Percentiles rank a stretch among this genome's conserved stretches.
phyloP scores from a whole-genome alignment of 1,284 basidiomycete genomes.

The Apiotrichum gracile region DNA sequence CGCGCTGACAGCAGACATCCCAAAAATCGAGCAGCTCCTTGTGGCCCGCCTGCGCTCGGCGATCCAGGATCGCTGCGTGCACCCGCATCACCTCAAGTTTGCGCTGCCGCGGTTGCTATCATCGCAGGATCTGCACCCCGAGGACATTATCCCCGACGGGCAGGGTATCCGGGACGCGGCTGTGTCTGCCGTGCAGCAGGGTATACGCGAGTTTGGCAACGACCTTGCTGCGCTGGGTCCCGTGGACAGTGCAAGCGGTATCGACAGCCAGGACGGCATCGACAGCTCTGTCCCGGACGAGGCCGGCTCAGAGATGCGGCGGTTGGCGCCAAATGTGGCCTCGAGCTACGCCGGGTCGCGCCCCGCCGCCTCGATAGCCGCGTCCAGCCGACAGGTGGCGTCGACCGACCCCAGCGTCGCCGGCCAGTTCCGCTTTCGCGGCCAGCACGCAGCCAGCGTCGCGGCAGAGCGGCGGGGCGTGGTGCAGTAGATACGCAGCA shows the following conservation, averaged over 20 bases:
- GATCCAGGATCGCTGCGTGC: conserved; percentile 52
- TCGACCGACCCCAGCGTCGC: background rate
- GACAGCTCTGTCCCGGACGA: too few species aligned
- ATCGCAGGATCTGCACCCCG: background rate
- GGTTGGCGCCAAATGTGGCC: too few species aligned
- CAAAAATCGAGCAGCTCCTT: conserved; percentile 57
- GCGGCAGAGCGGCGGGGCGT: background rate
- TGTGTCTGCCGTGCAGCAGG: conserved; percentile 5
- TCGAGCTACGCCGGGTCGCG: background rate
- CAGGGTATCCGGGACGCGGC: conserved; percentile 10
- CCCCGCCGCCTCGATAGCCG: background rate
- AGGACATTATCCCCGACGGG: conserved; percentile 6
- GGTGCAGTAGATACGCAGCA: background rate
- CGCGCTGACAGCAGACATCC: conserved; percentile 50
- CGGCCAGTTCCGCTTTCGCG: background rate
- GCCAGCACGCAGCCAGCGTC: background rate
- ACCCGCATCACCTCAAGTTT: conserved; percentile 50
- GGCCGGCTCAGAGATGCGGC: too few species aligned
- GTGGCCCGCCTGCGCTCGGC: conserved; percentile 50
- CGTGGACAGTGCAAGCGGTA: conserved; percentile 7
- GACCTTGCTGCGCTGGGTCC: conserved; percentile 10
- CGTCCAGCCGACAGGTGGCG: too few species aligned
- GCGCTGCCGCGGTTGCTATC: conserved; percentile 48
- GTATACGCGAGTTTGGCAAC: conserved; percentile 10
- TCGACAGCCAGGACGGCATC: conserved; percentile 2